Conservation (phyloP, 768 basidiomycete genomes). For the Tricholoma sp. region DNA sequence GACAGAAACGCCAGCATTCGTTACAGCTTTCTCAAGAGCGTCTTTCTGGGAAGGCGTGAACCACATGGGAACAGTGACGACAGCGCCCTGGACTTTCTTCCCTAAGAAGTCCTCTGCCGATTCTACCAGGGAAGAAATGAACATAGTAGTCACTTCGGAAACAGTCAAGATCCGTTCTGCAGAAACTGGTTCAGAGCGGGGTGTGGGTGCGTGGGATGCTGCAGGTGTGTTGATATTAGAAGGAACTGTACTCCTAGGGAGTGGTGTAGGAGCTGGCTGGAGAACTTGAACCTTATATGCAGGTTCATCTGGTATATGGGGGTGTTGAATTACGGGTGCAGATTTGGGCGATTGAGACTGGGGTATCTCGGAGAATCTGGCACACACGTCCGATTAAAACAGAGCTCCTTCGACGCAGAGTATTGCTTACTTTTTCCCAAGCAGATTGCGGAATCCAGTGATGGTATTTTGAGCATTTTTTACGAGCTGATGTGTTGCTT, state of each 20-base stretch:
- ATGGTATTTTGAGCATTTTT: conserved; percentile 95
- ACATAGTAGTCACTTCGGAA: conserved; percentile 79
- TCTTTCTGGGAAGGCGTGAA: conserved; percentile 65
- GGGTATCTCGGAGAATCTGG: conserved; percentile 72
- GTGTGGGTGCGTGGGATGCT: conserved; percentile 63
- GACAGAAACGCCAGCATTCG: conserved; percentile 77
- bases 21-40: conserved; percentile 70
- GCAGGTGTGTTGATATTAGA: conserved; percentile 57
- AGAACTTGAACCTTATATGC: conserved; percentile 84
- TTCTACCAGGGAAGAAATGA: conserved; percentile 77
- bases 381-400: not conserved
- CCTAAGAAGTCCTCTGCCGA: conserved; percentile 93
- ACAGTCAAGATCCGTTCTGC: conserved; percentile 72
- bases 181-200: conserved; percentile 66
- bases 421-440: conserved; percentile 78
- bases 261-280: conserved; percentile 69
- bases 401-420: not conserved
- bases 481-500: conserved; percentile 90
- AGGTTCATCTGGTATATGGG: conserved; percentile 61
- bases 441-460: conserved; percentile 86
- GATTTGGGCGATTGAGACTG: conserved; percentile 49
- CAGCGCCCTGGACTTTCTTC: conserved; percentile 69
- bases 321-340: conserved; percentile 75
- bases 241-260: conserved; percentile 40
- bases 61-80: conserved; percentile 76